These are phyloP conservation scores for Geotrichum klebahnii DNA, from an alignment of 1,139 yeast genomes.

Conservation along the genomic window DNA sequence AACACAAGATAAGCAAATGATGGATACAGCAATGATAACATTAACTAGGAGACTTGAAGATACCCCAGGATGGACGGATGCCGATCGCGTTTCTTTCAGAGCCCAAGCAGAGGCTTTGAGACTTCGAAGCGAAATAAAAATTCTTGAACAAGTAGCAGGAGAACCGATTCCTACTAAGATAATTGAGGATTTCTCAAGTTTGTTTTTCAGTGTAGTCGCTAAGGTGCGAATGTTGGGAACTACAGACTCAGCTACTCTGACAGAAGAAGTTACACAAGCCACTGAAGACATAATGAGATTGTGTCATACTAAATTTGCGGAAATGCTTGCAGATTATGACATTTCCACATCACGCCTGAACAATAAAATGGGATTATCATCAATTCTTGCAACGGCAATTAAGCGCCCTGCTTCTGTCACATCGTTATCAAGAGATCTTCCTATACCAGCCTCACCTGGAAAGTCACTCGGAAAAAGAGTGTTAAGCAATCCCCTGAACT, in stretches of 20 bases:
- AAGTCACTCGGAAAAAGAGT: too few relatives aligned
- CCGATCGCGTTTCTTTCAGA: slow-evolving; percentile 26
- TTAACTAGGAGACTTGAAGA: slow-evolving; percentile 27
- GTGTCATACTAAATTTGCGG: neutral
- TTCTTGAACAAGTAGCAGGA: slow-evolving; percentile 19
- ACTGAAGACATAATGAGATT: slow-evolving; percentile 3
- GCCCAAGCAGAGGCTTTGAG: slow-evolving; percentile 25
- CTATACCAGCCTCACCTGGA: neutral
- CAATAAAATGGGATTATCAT: neutral
- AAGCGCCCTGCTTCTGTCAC: neutral
- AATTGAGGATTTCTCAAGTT: slow-evolving; percentile 1
- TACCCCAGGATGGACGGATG: slow-evolving; percentile 30
- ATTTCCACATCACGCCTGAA: neutral
- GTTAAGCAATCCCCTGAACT: neutral
- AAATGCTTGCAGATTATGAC: slow-evolving; percentile 1
- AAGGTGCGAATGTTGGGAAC: neutral
- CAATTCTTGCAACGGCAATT: neutral
- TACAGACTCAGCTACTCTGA: neutral
- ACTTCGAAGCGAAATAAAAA: slow-evolving; percentile 21
- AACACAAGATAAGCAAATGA: slow-evolving; percentile 7
- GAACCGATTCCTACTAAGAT: slow-evolving; percentile 4
- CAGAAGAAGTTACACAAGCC: neutral
- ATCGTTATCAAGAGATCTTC: neutral
- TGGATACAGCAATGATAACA: slow-evolving; percentile 5
- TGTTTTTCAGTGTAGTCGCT: slow-evolving; percentile 6